phyloP scores from a whole-genome alignment of 306 rosid species.

The Ormosia semicastrata region DNA sequence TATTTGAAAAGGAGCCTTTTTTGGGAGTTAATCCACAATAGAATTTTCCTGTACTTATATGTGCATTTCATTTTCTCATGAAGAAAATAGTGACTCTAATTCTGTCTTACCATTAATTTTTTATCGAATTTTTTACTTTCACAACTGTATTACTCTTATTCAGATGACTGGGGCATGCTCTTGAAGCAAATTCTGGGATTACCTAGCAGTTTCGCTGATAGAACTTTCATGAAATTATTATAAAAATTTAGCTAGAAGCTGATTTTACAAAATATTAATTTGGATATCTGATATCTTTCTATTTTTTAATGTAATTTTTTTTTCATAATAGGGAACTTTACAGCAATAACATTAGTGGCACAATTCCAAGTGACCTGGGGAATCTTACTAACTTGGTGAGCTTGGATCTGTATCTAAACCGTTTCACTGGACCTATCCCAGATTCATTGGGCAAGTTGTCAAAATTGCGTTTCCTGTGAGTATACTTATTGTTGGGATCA shows the following conservation, averaged over 20 bases:
- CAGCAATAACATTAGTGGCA: conserved; percentile 92
- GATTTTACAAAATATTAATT: background rate
- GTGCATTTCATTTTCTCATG: background rate
- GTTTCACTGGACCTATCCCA: conserved; percentile 86
- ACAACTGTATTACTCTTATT: background rate
- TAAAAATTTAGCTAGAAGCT: background rate
- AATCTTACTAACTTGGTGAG: conserved; percentile 99
- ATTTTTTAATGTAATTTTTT: background rate
- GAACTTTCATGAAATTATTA: too few relatives aligned
- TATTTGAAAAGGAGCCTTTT: background rate
- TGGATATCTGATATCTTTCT: background rate
- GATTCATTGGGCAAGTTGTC: conserved; percentile 91
- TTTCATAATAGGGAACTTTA: conserved; percentile 80
- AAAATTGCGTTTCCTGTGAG: conserved; percentile 96
- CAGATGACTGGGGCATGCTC: background rate
- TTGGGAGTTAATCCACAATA: background rate
- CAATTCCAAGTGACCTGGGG: conserved; percentile 91
- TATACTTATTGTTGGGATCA: conserved; percentile 25
- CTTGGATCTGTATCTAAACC: conserved; percentile 94
- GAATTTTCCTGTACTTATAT: background rate
- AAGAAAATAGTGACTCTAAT: background rate
- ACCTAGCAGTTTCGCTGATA: background rate
- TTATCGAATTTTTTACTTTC: background rate
- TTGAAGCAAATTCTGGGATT: background rate
- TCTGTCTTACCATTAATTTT: background rate